Percentiles rank a stretch among this genome's conserved stretches.
Conservation (phyloP, 164 flowering plant species). For the Vitis labrusca region DNA sequence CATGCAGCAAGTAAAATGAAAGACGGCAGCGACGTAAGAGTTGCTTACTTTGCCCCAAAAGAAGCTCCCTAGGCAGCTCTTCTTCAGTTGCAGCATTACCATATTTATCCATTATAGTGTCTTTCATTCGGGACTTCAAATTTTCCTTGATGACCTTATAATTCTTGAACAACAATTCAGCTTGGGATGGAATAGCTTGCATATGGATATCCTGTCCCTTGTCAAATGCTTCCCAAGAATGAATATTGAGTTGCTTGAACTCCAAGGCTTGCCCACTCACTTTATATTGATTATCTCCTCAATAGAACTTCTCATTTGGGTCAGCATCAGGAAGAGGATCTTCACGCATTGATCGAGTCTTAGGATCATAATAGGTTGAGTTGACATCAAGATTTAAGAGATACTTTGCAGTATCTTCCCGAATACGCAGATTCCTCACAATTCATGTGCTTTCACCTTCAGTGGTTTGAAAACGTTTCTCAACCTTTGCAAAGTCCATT, state of each 20-base stretch:
- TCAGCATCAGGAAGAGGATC: constrained; percentile 91
- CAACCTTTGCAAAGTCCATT: constrained; percentile 91
- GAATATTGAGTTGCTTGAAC: constrained; percentile 69
- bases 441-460: constrained; percentile 95
- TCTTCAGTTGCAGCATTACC: constrained; percentile 79
- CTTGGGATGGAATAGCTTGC: constrained; percentile 34
- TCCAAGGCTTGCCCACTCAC: constrained; percentile 78
- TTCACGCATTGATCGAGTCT: constrained; percentile 91
- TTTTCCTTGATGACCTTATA: constrained; percentile 64
- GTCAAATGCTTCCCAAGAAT: constrained; percentile 80
- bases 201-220: constrained; percentile 88
- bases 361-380: constrained; percentile 86
- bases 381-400: constrained; percentile 80
- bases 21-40: too few species aligned
- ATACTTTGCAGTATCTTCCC: constrained; percentile 85
- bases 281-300: constrained; percentile 79
- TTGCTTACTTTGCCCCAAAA: constrained; percentile 61
- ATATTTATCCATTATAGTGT: constrained; percentile 79
- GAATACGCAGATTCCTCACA: constrained; percentile 81
- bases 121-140: constrained; percentile 53
- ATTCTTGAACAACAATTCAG: constrained; percentile 63
- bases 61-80: constrained; percentile 66
- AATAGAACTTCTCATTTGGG: constrained; percentile 83
- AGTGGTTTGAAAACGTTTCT: constrained; percentile 87
- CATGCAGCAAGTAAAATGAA: too few species aligned